A percentile compares a stretch with the other conserved stretches of the same genome.
These are phyloP conservation scores for Heliamphora pulchella DNA, from an alignment of 179 eudicot genomes.

Conservation along the genomic window DNA sequence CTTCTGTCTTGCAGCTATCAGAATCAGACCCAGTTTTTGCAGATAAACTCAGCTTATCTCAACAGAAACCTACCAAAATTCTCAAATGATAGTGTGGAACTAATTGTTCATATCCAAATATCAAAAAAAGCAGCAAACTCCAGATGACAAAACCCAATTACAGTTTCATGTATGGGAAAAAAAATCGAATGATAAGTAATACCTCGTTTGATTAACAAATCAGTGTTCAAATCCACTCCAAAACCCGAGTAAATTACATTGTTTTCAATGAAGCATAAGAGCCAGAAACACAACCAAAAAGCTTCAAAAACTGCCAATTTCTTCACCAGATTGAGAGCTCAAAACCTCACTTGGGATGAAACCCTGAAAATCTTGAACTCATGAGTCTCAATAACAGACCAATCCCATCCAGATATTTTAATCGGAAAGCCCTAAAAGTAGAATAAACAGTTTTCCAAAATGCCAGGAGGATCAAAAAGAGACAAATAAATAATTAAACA, in stretches of 20 bases:
- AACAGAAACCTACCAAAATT: not conserved
- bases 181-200: not conserved
- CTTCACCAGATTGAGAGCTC: not conserved
- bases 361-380: too few relatives aligned
- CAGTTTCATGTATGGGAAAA: not conserved
- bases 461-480: not conserved
- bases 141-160: not conserved
- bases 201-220: not conserved
- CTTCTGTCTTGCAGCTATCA: not conserved
- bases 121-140: not conserved
- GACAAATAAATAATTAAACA: too few relatives aligned
- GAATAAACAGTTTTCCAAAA: not conserved
- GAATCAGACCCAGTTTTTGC: not conserved
- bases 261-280: not conserved
- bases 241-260: not conserved
- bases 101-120: conserved; percentile 31
- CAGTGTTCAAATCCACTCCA: not conserved
- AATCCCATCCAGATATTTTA: too few relatives aligned
- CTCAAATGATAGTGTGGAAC: not conserved
- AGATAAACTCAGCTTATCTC: conserved; percentile 2
- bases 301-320: conserved; percentile 3
- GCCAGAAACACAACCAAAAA: not conserved
- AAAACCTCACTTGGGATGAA: too few relatives aligned
- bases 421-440: not conserved
- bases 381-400: too few relatives aligned